Conservation (phyloP, 2,329 filamentous ascomycete species). For the Magnaporthales sp. region DNA sequence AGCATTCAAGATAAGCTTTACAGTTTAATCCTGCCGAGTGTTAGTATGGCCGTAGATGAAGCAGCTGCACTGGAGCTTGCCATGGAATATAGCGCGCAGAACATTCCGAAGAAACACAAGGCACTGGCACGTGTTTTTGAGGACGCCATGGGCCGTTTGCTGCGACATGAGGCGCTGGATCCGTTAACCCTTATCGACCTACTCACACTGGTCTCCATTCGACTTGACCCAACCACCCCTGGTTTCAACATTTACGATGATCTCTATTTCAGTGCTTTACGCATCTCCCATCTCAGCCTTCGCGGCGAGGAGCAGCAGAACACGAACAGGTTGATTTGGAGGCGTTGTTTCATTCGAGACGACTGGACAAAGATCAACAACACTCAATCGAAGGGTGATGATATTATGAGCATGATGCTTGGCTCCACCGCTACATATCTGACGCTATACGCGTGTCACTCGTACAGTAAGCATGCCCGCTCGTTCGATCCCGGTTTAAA, state of each 20-base stretch:
- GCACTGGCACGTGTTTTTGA: slow-evolving; percentile 65
- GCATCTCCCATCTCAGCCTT: slow-evolving; percentile 46
- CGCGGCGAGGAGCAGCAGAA: slow-evolving; percentile 49
- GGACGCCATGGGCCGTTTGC: slow-evolving; percentile 58
- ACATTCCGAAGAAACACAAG: slow-evolving; percentile 48
- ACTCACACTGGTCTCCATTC: slow-evolving; percentile 61
- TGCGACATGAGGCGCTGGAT: slow-evolving; percentile 65
- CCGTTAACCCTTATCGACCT: slow-evolving; percentile 60
- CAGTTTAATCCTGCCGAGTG: slow-evolving; percentile 57
- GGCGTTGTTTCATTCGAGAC: slow-evolving; percentile 74
- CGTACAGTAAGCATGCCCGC: not conserved
- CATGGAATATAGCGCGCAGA: slow-evolving; percentile 55
- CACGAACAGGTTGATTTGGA: slow-evolving; percentile 65
- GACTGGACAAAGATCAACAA: slow-evolving; percentile 77
- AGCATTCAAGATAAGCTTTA: slow-evolving; percentile 75
- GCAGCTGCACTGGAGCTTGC: slow-evolving; percentile 70
- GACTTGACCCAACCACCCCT: slow-evolving; percentile 24
- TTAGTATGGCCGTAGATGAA: slow-evolving; percentile 68
- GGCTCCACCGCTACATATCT: slow-evolving; percentile 58
- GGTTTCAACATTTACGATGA: slow-evolving; percentile 42
- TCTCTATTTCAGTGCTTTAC: slow-evolving; percentile 70
- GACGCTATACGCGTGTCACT: slow-evolving; percentile 45
- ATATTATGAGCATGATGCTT: slow-evolving; percentile 54
- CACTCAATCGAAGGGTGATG: slow-evolving; percentile 65
- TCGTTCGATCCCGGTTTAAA: not conserved